Base-by-base conservation (phyloP, 2,329 filamentous ascomycete genomes). In the Aspergillus flavus region DNA sequence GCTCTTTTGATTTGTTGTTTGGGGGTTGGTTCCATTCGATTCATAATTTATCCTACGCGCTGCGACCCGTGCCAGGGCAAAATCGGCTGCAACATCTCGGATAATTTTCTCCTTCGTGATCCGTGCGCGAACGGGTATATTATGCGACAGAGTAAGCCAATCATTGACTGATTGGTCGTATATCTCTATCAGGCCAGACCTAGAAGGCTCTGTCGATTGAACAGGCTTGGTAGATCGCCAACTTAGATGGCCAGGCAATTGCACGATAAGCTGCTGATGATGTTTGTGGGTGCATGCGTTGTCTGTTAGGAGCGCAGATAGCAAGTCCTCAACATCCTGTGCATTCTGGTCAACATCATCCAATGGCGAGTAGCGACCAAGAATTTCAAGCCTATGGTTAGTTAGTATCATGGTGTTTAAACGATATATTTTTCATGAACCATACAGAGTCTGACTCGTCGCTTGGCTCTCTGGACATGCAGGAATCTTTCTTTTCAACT, bases 101-200 rank as follows among this genome's bases (percentile, higher is more conserved):
- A 80, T 75, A 11, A 73, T 62, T 63, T 70, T 76, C 61, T 80
- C 79, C 64, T 80, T 81, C 54, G 69, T 68, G 1, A 78, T 71
- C 41, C 79, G 71, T n/a, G 76, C 72, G 45, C 70, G 71, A n/a
- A 72, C 72, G 7, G 79, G 75, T 62, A 79, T 73, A 12, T 70
- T 64, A 7, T 66, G 67, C 4, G 76, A 70, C 36, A 80, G 64
- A 39, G 59, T 69, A 23, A 81, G 63, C 78, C 78, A 80, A 55
- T 76, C 68, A 48, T 72, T 71, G 21, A 79, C 70, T 58, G 80
- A 63, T 39, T 62, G 64, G 61, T 80, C 77, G 65, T 81, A 81
- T 4, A 73, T 68, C 43, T 66, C 59, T 21, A 73, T 52, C 43
- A 76, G 68, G 59, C 73, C 66, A 45, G 67, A 58, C 26, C 62